phyloP scores from a whole-genome alignment of 2,329 filamentous ascomycete species.

The Colletotrichum paranaense region DNA sequence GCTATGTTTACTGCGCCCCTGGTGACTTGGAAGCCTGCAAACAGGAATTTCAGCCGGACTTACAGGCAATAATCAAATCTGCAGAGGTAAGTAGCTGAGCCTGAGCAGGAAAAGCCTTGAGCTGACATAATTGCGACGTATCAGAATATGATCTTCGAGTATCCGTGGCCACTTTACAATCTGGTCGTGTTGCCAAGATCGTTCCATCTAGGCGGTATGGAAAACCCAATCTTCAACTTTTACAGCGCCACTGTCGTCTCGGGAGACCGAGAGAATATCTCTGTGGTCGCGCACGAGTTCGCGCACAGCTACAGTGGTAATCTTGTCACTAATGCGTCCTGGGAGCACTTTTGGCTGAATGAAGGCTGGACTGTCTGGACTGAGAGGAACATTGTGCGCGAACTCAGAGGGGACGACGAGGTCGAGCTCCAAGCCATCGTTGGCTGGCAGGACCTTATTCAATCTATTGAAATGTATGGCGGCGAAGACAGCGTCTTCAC shows the following conservation, averaged over 20 bases:
- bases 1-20: conserved; percentile 85
- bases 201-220: conserved; percentile 62
- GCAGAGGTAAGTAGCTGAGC: conserved; percentile 64
- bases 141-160: conserved; percentile 78
- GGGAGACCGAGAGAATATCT: conserved; percentile 3
- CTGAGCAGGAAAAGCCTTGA: neutral
- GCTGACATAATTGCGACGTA: neutral
- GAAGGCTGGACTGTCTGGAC: conserved; percentile 24
- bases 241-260: conserved; percentile 1
- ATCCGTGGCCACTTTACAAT: conserved; percentile 95
- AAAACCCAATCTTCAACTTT: conserved; percentile 87
- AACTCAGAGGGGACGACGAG: conserved; percentile 14
- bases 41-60: conserved; percentile 92
- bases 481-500: conserved; percentile 8
- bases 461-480: conserved; percentile 10
- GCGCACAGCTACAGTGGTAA: conserved; percentile 33
- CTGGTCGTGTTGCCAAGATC: conserved; percentile 80
- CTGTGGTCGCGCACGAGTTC: conserved; percentile 16
- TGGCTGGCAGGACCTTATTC: conserved; percentile 19
- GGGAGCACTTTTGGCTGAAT: conserved; percentile 33
- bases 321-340: conserved; percentile 28
- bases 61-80: conserved; percentile 89
- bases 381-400: conserved; percentile 15
- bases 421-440: conserved; percentile 19
- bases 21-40: conserved; percentile 86